Percentiles rank a stretch among this genome's conserved stretches.
These are phyloP conservation scores for Lodderomyces parapsilosis DNA, from an alignment of 1,139 yeast species.

Conservation along the genomic window DNA sequence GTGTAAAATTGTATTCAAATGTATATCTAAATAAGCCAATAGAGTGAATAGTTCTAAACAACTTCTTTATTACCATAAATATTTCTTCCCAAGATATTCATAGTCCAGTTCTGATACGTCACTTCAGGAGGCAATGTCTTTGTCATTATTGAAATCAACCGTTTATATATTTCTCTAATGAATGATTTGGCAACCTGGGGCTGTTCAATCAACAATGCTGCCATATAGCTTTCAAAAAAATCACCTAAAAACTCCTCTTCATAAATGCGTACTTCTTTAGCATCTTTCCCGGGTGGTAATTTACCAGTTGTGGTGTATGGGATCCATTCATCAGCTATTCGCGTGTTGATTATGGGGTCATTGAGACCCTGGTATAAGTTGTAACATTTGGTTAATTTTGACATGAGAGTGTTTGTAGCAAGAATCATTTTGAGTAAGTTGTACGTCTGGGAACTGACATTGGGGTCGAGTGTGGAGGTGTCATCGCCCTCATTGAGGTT, in stretches of 20 bases:
- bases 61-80: constrained; percentile 10
- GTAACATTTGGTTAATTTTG: constrained; percentile 39
- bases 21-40: no score
- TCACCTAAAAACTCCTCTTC: constrained; percentile 48
- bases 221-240: constrained; percentile 45
- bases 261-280: constrained; percentile 26
- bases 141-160: constrained; percentile 23
- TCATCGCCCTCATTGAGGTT: constrained; percentile 7
- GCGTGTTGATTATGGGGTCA: constrained; percentile 25
- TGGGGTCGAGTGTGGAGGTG: constrained; percentile 1
- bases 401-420: constrained; percentile 41
- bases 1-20: no score
- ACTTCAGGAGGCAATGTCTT: constrained; percentile 17
- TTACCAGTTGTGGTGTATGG: constrained; percentile 22
- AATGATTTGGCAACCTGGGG: constrained; percentile 38
- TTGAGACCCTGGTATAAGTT: constrained; percentile 35
- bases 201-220: constrained; percentile 42
- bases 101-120: constrained; percentile 18
- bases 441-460: constrained; percentile 22
- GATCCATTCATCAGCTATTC: constrained; percentile 23
- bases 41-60: no score
- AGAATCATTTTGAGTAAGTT: constrained; percentile 34
- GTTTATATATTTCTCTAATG: constrained; percentile 33
- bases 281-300: constrained; percentile 16
- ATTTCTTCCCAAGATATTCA: constrained; percentile 17